Evolutionary conservation across 2,329 filamentous ascomycete species (phyloP).

Genomic region (Aspergillus pseudoglaucus): DNA sequence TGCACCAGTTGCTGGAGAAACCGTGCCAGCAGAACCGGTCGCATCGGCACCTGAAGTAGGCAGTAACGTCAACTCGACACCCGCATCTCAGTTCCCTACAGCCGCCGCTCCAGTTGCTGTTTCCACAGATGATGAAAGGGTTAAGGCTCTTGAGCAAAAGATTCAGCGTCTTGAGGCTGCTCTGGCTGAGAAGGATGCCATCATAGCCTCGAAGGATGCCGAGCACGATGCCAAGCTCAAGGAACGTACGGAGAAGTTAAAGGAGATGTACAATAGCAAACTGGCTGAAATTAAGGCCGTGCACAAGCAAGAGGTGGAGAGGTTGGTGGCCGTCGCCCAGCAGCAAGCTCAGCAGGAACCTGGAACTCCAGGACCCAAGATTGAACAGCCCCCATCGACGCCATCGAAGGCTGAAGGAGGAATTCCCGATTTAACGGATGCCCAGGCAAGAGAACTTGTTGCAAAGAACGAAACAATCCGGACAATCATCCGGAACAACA

Average conservation of each 20-base stretch:
- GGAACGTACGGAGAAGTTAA: conserved; percentile 50
- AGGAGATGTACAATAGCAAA: conserved; percentile 64
- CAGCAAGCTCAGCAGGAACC: conserved; percentile 29
- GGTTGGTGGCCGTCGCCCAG: conserved; percentile 32
- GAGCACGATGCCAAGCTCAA: conserved; percentile 46
- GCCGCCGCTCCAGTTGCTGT: conserved; percentile 17
- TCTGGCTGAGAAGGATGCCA: conserved; percentile 43
- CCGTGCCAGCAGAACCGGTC: not conserved
- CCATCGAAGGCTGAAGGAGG: conserved; percentile 28
- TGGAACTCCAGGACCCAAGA: conserved; percentile 14
- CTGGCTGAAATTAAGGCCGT: conserved; percentile 50
- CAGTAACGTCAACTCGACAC: conserved; percentile 33
- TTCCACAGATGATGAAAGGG: conserved; percentile 48
- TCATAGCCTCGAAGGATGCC: conserved; percentile 42
- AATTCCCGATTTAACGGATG: conserved; percentile 40
- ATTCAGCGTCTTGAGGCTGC: conserved; percentile 48
- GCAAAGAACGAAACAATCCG: conserved; percentile 45
- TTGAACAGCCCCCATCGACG: conserved; percentile 21
- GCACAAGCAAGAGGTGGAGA: conserved; percentile 46
- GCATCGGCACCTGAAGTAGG: conserved; percentile 43
- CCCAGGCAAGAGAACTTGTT: conserved; percentile 46
- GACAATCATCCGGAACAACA: conserved; percentile 52
- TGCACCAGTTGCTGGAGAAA: conserved; percentile 12
- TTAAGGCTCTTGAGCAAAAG: conserved; percentile 56
- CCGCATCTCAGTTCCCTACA: conserved; percentile 26